Conservation (phyloP, 345 rosid genomes). For the Acer campestre region DNA sequence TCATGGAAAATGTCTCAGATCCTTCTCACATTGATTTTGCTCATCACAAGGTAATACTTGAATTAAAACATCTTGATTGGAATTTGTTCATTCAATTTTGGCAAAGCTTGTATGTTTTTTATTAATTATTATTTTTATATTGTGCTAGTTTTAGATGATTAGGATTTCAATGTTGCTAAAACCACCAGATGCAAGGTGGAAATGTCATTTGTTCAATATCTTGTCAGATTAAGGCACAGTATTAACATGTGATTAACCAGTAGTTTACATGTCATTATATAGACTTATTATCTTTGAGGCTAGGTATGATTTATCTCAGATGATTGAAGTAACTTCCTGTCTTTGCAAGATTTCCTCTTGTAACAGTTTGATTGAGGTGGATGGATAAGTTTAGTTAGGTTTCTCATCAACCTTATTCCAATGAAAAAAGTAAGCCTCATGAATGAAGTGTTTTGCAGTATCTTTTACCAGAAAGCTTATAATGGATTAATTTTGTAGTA, state of each 20-base stretch:
- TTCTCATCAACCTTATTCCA: not conserved
- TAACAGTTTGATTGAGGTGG: not conserved
- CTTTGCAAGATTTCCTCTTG: not conserved
- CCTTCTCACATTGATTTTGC: slow-evolving; percentile 97
- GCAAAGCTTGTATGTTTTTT: not conserved
- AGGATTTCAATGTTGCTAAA: not conserved
- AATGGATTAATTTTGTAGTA: not conserved
- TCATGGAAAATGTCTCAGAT: slow-evolving; percentile 98
- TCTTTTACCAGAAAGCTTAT: too few relatives aligned
- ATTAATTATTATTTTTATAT: not conserved
- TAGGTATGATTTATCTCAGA: not conserved
- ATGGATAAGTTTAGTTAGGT: not conserved
- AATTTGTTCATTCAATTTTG: not conserved
- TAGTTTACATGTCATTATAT: not conserved
- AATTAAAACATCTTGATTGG: slow-evolving; percentile 4
- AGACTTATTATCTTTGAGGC: not conserved
- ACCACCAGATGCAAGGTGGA: not conserved
- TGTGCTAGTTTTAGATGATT: not conserved
- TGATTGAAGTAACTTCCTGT: not conserved
- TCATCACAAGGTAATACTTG: slow-evolving; percentile 78
- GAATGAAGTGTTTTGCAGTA: too few relatives aligned
- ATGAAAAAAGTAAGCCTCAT: not conserved
- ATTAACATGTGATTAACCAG: not conserved
- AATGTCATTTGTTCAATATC: not conserved
- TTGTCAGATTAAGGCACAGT: not conserved